Base-by-base conservation (phyloP, 2,329 filamentous ascomycete genomes). In the Neophaeococcomyces aloes region DNA sequence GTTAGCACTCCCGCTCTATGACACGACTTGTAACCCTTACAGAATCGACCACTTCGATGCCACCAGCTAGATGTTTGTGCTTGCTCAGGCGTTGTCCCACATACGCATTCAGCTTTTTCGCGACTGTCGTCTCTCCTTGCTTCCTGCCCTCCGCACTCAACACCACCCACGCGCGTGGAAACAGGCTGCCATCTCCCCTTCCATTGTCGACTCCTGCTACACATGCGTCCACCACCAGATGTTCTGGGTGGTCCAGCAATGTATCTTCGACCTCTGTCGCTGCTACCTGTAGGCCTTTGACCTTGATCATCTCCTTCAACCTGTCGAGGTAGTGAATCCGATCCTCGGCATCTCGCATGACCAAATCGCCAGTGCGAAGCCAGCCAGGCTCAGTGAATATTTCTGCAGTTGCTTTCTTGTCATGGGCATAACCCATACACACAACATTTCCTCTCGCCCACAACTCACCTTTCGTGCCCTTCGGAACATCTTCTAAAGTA, bases 381-480 rank as follows among this genome's bases (percentile, higher is more conserved):
- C 64, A 76, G 1, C 70, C 70, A 0, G 70, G 65, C 0, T 67
- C 53, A 1, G 81, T 82, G 48, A 88, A 77, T 0, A 81, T 78
- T 32, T 84, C 78, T 2, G 67, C 68, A 2, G 84, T 86, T 2
- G 79, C 76, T 49, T 81, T 75, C 0, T 76, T 73, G 43, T 83
- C 81, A 54, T 85, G 84, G 53, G 80, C 70, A 57, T 88, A 93
- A 1, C 83, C 86, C 51, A 74, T 69, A 13, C 40, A 25, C 21
- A 37, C 21, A 29, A 25, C 5, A 43, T 43, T 14, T 38, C 6
- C 29, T 41, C 38, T 48, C 27, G 15, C 44, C 44, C 2, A 34
- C 35, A 8, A 17, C 42, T 15, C 29, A 13, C 14, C 30, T 40
- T 30, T 17, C 27, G 15, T 32, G n/a, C 34, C 34, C 38, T 39